These are phyloP conservation scores for Pichia scutulata DNA, from an alignment of 805 yeast species.

Conservation along the genomic window DNA sequence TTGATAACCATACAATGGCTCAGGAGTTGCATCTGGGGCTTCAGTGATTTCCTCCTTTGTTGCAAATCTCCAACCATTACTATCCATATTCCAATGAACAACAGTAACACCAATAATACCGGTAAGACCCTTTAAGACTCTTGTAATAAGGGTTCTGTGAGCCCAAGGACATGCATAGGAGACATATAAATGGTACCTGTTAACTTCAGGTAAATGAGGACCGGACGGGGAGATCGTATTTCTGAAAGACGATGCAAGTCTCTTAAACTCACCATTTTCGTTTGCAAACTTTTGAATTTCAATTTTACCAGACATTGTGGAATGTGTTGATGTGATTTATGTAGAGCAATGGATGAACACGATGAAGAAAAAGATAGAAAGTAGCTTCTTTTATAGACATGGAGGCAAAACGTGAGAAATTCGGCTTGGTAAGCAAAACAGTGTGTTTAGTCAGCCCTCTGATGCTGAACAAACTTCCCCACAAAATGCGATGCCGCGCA, in stretches of 20 bases:
- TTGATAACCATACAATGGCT: constrained; percentile 49
- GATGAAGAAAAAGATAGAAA: neutral
- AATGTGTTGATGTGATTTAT: neutral
- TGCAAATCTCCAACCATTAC: constrained; percentile 82
- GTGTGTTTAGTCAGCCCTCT: neutral
- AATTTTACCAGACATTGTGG: constrained; percentile 13
- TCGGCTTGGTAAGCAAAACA: neutral
- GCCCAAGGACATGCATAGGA: constrained; percentile 97
- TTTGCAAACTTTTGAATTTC: constrained; percentile 44
- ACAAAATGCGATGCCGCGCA: no score
- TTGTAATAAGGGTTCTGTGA: constrained; percentile 68
- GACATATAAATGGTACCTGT: constrained; percentile 82
- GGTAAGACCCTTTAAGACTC: constrained; percentile 68
- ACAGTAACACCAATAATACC: constrained; percentile 59
- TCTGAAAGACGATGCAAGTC: constrained; percentile 49
- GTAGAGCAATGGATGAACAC: neutral
- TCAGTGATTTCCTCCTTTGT: constrained; percentile 32
- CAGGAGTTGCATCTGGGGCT: constrained; percentile 42
- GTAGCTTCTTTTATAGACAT: neutral
- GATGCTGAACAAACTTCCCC: no score
- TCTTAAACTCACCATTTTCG: constrained; percentile 47
- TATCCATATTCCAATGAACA: constrained; percentile 88
- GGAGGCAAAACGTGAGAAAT: neutral
- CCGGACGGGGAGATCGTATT: constrained; percentile 50
- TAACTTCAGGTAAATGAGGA: constrained; percentile 64